Conservation (phyloP, 805 yeast genomes). For the Groenewaldozyma salmanticensis region DNA sequence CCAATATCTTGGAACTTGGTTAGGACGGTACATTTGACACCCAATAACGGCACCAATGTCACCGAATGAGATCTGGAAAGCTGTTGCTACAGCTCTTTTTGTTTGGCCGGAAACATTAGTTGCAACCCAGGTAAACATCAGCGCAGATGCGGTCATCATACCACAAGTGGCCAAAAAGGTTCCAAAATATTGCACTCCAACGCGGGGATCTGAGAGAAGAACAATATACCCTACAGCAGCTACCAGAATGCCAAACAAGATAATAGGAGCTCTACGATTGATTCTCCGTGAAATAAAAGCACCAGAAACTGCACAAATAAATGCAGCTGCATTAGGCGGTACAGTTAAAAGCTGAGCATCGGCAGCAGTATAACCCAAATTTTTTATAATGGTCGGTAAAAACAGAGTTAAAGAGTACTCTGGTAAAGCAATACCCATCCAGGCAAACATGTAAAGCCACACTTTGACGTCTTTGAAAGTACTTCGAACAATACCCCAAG, state of each 20-base stretch:
- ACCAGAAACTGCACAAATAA: neutral
- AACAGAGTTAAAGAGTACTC: constrained; percentile 29
- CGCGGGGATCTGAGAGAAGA: neutral
- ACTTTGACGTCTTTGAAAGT: constrained; percentile 20
- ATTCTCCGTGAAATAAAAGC: neutral
- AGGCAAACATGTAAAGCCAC: constrained; percentile 35
- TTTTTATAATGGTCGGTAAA: constrained; percentile 36
- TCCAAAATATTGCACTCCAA: constrained; percentile 1
- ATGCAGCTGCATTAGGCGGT: constrained; percentile 21
- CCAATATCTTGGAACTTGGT: neutral
- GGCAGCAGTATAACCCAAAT: constrained; percentile 35
- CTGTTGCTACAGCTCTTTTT: constrained; percentile 1
- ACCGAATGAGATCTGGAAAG: neutral
- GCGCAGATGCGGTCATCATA: neutral
- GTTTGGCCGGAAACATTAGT: neutral
- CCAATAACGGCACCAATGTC: neutral
- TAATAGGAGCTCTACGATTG: neutral
- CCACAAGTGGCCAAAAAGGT: constrained; percentile 1
- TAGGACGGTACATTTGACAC: neutral
- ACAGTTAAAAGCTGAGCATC: constrained; percentile 37
- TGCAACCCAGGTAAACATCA: constrained; percentile 2
- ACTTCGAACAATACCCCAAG: constrained; percentile 4
- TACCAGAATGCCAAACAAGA: neutral
- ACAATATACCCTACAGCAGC: neutral
- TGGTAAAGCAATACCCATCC: constrained; percentile 47